Conservation (phyloP, 2,329 filamentous ascomycete genomes). For the Paraphaeosphaeria sporulosa region DNA sequence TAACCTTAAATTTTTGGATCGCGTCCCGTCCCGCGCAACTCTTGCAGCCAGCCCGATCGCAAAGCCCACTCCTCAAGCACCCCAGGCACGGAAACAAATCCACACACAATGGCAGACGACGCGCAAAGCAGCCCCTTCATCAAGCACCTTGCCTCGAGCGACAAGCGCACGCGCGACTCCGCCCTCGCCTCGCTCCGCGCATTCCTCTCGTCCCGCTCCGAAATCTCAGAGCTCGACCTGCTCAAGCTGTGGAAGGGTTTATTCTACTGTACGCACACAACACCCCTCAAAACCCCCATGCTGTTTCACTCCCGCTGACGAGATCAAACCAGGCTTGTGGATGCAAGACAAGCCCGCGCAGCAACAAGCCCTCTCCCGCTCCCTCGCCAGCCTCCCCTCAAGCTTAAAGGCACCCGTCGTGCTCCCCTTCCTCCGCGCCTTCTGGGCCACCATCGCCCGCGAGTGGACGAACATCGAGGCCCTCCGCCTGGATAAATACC, state of each 20-base stretch:
- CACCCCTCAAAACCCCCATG: neutral
- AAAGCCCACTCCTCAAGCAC: constrained; percentile 11
- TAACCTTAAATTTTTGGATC: constrained; percentile 35
- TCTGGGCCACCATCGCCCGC: constrained; percentile 61
- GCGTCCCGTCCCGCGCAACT: neutral
- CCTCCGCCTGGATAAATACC: constrained; percentile 83
- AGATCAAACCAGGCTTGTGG: constrained; percentile 69
- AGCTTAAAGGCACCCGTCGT: constrained; percentile 59
- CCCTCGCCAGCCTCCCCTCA: constrained; percentile 75
- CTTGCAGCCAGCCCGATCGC: constrained; percentile 5
- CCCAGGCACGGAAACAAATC: neutral
- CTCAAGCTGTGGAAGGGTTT: constrained; percentile 95
- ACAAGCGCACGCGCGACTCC: constrained; percentile 78
- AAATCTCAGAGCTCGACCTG: constrained; percentile 73
- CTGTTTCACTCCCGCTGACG: neutral
- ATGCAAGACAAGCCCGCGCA: constrained; percentile 90
- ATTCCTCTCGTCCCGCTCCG: constrained; percentile 72
- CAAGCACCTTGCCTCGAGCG: constrained; percentile 83
- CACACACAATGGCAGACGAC: constrained; percentile 44
- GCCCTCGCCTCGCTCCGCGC: constrained; percentile 78
- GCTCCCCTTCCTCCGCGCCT: constrained; percentile 56
- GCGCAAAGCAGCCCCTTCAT: constrained; percentile 72
- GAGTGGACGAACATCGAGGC: constrained; percentile 62
- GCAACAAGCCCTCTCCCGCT: constrained; percentile 81
- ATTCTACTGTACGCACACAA: constrained; percentile 71